Conservation (phyloP, 345 rosid species). For the Salix brachista region DNA sequence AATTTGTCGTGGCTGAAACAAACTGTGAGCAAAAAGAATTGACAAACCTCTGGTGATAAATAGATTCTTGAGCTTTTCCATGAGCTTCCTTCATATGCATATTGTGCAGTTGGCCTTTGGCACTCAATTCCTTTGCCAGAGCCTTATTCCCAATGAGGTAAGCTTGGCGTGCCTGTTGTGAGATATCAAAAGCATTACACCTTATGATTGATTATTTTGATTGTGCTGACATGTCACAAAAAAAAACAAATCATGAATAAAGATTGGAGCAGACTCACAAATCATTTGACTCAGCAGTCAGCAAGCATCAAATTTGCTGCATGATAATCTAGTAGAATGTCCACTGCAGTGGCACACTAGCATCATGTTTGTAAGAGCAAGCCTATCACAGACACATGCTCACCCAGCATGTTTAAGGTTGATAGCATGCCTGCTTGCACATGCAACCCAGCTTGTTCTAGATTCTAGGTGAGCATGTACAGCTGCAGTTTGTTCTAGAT, state of each 20-base stretch:
- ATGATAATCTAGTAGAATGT: neutral
- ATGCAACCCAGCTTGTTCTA: neutral
- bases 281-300: neutral
- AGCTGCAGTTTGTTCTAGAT: slow-evolving; percentile 1
- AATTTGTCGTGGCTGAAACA: neutral
- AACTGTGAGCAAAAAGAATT: slow-evolving; percentile 10
- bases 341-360: neutral
- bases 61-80: slow-evolving; percentile 93
- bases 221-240: neutral
- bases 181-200: slow-evolving; percentile 5
- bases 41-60: slow-evolving; percentile 87
- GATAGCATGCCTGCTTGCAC: neutral
- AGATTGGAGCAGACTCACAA: slow-evolving; percentile 5
- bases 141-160: slow-evolving; percentile 88
- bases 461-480: neutral
- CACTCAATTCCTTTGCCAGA: slow-evolving; percentile 88
- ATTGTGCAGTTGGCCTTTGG: slow-evolving; percentile 85
- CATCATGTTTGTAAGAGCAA: neutral
- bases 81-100: slow-evolving; percentile 95
- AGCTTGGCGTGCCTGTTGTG: slow-evolving; percentile 80
- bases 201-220: neutral
- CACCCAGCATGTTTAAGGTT: neutral
- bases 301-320: neutral
- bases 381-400: slow-evolving; percentile 1
- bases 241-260: neutral